Evolutionary conservation across 2,329 filamentous ascomycete genomes (phyloP).

Genomic region (Colletotrichum liaoningense): DNA sequence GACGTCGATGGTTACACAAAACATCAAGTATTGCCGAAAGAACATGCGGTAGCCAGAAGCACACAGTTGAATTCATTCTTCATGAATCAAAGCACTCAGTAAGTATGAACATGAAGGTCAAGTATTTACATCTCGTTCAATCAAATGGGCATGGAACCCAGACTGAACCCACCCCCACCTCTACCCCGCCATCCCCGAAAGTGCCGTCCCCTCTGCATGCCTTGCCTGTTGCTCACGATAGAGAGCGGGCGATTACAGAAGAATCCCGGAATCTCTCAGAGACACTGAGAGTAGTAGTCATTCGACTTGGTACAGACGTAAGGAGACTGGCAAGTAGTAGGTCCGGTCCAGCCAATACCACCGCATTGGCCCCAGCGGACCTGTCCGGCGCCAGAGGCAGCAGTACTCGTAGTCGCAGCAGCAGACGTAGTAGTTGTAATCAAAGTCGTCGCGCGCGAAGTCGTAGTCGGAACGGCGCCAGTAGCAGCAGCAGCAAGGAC

Average conservation of each 20-base stretch:
- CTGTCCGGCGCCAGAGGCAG: slow-evolving; percentile 19
- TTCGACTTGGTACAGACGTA: slow-evolving; percentile 36
- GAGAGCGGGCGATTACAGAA: too few relatives aligned
- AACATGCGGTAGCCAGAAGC: not conserved
- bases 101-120: not conserved
- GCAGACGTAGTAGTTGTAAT: slow-evolving; percentile 15
- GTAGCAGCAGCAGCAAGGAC: slow-evolving; percentile 46
- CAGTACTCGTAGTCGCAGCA: slow-evolving; percentile 25
- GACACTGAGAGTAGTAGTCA: slow-evolving; percentile 40
- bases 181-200: not conserved
- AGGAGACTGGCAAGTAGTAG: slow-evolving; percentile 35
- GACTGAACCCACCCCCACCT: not conserved
- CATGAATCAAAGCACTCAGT: not conserved
- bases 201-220: not conserved
- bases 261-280: not conserved
- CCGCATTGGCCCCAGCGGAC: slow-evolving; percentile 40
- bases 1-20: not conserved
- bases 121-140: not conserved
- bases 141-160: not conserved
- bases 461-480: slow-evolving; percentile 7
- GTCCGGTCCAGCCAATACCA: slow-evolving; percentile 35
- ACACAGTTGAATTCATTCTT: not conserved
- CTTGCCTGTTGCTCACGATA: not conserved
- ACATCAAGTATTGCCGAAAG: not conserved
- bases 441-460: slow-evolving; percentile 7